Evolutionary conservation across 441 rosid species (phyloP).

Genomic region (Corymbia citriodora): DNA sequence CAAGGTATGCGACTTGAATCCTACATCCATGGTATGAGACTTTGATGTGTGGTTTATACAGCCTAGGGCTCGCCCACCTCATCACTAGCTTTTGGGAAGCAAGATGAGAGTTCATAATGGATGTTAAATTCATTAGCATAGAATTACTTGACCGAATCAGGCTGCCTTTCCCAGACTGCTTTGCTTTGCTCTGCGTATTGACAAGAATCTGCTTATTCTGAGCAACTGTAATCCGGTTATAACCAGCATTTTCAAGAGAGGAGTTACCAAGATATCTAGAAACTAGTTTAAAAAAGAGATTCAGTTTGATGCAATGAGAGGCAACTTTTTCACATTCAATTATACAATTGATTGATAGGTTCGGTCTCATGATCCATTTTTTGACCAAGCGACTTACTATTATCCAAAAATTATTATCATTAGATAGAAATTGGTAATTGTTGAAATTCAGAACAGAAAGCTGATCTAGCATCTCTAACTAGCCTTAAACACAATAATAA

Average conservation of each 20-base stretch:
- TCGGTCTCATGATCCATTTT: neutral
- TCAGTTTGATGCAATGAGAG: neutral
- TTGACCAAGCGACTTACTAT: neutral
- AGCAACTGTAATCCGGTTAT: neutral
- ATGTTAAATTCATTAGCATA: neutral
- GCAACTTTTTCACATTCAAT: neutral
- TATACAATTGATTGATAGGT: neutral
- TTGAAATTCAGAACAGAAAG: neutral
- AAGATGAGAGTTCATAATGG: neutral
- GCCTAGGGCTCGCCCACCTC: neutral
- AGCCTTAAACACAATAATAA: too few relatives aligned
- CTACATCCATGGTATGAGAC: too few relatives aligned
- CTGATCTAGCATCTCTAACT: neutral
- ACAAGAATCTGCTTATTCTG: neutral
- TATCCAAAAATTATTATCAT: neutral
- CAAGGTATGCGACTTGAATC: neutral
- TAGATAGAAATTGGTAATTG: neutral
- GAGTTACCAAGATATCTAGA: neutral
- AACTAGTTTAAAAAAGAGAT: neutral
- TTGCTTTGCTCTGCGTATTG: neutral
- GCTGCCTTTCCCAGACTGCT: neutral
- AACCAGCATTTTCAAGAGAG: neutral
- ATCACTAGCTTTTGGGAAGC: neutral
- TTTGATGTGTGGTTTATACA: neutral
- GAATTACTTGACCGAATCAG: neutral